Evolutionary conservation across 1,284 basidiomycete genomes (phyloP).

Genomic region (Cryptococcus sp.): DNA sequence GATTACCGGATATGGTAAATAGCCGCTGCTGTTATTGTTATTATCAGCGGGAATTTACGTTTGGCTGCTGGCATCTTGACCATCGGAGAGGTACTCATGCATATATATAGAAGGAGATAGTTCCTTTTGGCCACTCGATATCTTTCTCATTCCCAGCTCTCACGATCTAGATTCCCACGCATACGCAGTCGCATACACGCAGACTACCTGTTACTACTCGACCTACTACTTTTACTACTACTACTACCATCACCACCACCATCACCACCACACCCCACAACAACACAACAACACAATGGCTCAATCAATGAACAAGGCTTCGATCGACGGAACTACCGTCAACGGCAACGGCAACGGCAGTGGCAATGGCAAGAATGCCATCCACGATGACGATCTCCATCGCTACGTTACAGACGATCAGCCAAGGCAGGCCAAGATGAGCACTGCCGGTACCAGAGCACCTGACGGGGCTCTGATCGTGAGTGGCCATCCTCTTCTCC

Average conservation of each 20-base stretch:
- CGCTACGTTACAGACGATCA: slow-evolving; percentile 47
- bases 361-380: slow-evolving; percentile 3
- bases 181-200: background rate
- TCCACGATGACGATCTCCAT: slow-evolving; percentile 39
- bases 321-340: slow-evolving; percentile 32
- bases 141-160: too few relatives aligned
- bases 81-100: too few relatives aligned
- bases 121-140: too few relatives aligned
- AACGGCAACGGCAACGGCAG: slow-evolving; percentile 8
- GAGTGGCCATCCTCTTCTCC: background rate
- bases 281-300: slow-evolving; percentile 19
- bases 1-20: too few relatives aligned
- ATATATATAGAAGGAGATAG: too few relatives aligned
- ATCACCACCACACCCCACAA: too few relatives aligned
- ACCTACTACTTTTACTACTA: background rate
- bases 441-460: background rate
- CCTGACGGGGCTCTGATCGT: slow-evolving; percentile 11
- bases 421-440: slow-evolving; percentile 34
- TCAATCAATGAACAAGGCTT: slow-evolving; percentile 24
- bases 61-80: too few relatives aligned
- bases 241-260: background rate
- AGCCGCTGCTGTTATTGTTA: too few relatives aligned
- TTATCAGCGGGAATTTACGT: too few relatives aligned
- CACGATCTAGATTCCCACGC: background rate
- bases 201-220: background rate